Conservation (phyloP, 2,329 filamentous ascomycete species). For the Fusarium zealandicum region DNA sequence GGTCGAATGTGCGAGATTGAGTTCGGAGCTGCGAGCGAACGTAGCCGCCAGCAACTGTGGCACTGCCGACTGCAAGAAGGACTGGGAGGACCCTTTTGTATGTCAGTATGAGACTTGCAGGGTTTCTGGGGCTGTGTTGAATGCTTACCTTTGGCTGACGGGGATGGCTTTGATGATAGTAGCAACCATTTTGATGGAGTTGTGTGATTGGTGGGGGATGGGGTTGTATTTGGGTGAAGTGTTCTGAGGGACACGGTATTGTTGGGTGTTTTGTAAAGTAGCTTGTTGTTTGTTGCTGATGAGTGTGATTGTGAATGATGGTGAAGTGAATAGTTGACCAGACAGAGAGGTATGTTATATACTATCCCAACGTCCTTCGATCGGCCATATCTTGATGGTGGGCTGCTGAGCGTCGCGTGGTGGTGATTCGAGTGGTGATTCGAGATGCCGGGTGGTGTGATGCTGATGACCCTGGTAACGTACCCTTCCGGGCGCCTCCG, state of each 20-base stretch:
- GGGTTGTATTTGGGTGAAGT: background rate
- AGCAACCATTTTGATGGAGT: constrained; percentile 26
- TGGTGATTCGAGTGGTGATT: constrained; percentile 23
- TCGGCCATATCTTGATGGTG: constrained; percentile 5
- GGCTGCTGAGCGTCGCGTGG: constrained; percentile 13
- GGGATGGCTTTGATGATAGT: constrained; percentile 23
- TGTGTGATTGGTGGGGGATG: background rate
- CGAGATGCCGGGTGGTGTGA: constrained; percentile 19
- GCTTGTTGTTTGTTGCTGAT: background rate
- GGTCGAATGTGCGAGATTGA: constrained; percentile 32
- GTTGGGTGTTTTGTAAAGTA: background rate
- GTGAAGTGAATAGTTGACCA: background rate
- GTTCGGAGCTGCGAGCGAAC: constrained; percentile 27
- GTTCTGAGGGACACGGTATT: no score
- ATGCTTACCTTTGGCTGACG: constrained; percentile 28
- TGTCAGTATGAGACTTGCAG: constrained; percentile 7
- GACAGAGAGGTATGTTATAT: constrained; percentile 11
- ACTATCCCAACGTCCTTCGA: background rate
- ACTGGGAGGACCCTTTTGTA: constrained; percentile 32
- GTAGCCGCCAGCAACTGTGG: constrained; percentile 19
- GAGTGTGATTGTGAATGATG: background rate
- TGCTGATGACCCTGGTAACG: constrained; percentile 1
- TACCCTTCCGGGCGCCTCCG: constrained; percentile 28
- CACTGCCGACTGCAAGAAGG: constrained; percentile 35
- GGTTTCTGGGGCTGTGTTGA: background rate